A percentile compares a stretch with the other conserved stretches of the same genome.
Evolutionary conservation across 176 grass and related monocot genomes (phyloP).

Genomic region (Calamus simplicifolius): DNA sequence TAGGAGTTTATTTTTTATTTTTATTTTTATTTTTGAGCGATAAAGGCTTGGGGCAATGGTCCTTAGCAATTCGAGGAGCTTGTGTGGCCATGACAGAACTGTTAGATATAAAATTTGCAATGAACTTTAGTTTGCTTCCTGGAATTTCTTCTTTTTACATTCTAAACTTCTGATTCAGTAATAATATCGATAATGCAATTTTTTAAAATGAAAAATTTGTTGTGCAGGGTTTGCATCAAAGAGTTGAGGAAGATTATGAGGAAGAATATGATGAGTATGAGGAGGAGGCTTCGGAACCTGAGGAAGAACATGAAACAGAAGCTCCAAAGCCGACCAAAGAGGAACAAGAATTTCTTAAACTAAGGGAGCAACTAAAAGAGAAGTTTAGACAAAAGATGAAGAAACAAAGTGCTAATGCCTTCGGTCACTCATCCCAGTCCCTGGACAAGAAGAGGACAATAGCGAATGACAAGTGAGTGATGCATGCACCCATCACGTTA

Average conservation of each 20-base stretch:
- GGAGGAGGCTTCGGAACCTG: constrained; percentile 2
- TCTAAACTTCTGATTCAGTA: too few species aligned
- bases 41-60: too few species aligned
- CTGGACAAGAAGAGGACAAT: background rate
- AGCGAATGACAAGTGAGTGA: constrained; percentile 6
- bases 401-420: background rate
- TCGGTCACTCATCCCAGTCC: background rate
- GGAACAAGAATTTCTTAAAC: constrained; percentile 10
- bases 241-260: constrained; percentile 1
- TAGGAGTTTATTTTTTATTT: too few species aligned
- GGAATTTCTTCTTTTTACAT: too few species aligned
- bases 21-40: too few species aligned
- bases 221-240: background rate
- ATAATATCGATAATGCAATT: too few species aligned
- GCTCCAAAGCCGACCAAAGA: constrained; percentile 5
- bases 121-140: too few species aligned
- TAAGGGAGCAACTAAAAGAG: constrained; percentile 10
- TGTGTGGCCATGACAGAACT: too few species aligned
- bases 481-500: background rate
- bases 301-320: background rate
- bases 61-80: too few species aligned
- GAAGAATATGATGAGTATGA: constrained; percentile 16
- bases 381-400: constrained; percentile 1
- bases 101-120: too few species aligned
- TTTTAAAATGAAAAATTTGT: too few species aligned